Conservation (phyloP, 495 filamentous ascomycete genomes). For the Xylaria cubensis region DNA sequence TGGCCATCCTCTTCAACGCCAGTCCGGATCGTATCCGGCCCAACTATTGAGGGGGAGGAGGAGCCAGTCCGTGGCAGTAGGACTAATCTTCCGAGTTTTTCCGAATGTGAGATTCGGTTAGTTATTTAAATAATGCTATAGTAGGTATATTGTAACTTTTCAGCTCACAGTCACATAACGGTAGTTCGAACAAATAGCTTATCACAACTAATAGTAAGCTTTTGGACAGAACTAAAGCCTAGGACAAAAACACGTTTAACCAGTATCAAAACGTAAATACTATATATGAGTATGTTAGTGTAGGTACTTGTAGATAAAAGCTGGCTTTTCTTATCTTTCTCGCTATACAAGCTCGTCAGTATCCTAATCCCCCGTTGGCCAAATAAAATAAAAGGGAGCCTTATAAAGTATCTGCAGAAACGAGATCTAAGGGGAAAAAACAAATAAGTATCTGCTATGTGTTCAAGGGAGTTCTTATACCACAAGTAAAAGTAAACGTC, state of each 20-base stretch:
- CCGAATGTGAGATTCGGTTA: neutral
- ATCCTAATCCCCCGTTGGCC: neutral
- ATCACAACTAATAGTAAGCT: neutral
- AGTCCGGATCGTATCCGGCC: neutral
- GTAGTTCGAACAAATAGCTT: neutral
- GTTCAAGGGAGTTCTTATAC: neutral
- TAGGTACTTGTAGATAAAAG: neutral
- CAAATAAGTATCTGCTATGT: neutral
- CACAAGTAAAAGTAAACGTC: neutral
- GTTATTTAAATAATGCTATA: neutral
- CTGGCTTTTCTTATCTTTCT: neutral
- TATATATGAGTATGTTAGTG: neutral
- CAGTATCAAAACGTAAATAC: neutral
- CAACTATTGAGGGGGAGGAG: neutral
- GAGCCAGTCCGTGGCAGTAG: neutral
- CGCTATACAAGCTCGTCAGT: neutral
- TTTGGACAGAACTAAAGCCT: neutral
- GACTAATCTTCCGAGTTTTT: neutral
- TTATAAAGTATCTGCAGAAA: neutral
- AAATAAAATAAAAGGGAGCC: neutral
- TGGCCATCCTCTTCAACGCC: neutral
- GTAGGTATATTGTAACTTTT: neutral
- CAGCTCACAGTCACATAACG: neutral
- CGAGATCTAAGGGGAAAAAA: neutral
- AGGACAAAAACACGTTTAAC: neutral